Evolutionary conservation across 768 basidiomycete genomes (phyloP).

Genomic region (Suillus decipiens): DNA sequence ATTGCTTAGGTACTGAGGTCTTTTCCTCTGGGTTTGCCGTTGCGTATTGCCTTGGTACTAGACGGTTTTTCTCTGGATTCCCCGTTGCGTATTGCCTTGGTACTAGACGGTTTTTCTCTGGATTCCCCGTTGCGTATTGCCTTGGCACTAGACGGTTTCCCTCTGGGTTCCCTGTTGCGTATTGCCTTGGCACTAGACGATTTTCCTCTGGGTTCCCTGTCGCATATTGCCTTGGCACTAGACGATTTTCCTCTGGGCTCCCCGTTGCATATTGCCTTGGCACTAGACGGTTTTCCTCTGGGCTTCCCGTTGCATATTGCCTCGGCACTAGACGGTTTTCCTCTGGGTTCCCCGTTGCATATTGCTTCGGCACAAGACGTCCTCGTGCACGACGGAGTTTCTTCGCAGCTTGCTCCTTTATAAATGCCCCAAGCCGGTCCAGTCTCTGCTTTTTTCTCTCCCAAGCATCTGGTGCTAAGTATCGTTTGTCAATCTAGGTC

Average conservation of each 20-base stretch:
- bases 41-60: not conserved
- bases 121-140: not conserved
- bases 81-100: not conserved
- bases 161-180: not conserved
- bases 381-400: not conserved
- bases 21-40: not conserved
- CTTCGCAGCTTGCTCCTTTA: not conserved
- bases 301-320: not conserved
- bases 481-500: not conserved
- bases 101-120: not conserved
- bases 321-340: not conserved
- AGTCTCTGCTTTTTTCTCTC: not conserved
- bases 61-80: not conserved
- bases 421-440: not conserved
- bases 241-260: too few relatives aligned
- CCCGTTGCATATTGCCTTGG: not conserved
- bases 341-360: not conserved
- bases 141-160: not conserved
- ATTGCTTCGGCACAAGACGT: not conserved
- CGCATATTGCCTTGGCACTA: too few relatives aligned
- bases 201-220: too few relatives aligned
- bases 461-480: not conserved
- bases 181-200: too few relatives aligned
- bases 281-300: too few relatives aligned
- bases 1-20: not conserved